Base-by-base conservation (phyloP, 352 stramenopile genomes). In the Pythium dissotocum region DNA sequence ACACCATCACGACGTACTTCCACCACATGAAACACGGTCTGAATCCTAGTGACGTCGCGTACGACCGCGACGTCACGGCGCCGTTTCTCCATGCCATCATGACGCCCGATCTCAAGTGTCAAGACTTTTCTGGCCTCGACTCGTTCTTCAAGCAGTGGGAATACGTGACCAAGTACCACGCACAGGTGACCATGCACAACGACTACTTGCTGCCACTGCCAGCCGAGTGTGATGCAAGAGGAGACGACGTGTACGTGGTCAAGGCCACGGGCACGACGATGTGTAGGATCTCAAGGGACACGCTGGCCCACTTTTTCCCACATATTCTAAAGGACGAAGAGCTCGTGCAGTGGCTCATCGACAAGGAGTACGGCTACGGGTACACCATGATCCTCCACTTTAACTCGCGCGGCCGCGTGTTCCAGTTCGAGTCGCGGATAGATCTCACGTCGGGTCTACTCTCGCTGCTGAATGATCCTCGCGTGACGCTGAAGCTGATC, bases 81-180 rank as follows among this genome's bases (percentile, higher is more conserved):
- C 55, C 57, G 28, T 87, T 84, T 46, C 36, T 87, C 13, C 38
- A 30, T 6, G 61, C 70, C 4, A 32, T 66, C 0, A 62, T 84
- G 21, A 35, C 52, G 21, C 61, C 63, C 18, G 68, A 83, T 56
- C 56, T 87, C 49, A 61, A 68, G 48, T 76, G 71, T 18, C 58
- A 69, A 3, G 78, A 87, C 32, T 83, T 76, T 65, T 61, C 59
- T 4, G 78, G 76, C 0, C 55, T 69, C 21, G 33, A 62, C 6
- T 65, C 76, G 7, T 79, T 87, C n/a, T 58, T 81, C 52, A 59
- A 78, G 61, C 78, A 87, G 64, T 87, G 75, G 74, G 68, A 80
- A 28, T 69, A 77, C 28, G 26, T 79, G 18, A 81, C 78, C 14
- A 61, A 67, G 26, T 73, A 61, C 52, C 78, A 87, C 56, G 48